Evolutionary conservation across 2,329 filamentous ascomycete genomes (phyloP).

Genomic region (Diaporthe sp.): DNA sequence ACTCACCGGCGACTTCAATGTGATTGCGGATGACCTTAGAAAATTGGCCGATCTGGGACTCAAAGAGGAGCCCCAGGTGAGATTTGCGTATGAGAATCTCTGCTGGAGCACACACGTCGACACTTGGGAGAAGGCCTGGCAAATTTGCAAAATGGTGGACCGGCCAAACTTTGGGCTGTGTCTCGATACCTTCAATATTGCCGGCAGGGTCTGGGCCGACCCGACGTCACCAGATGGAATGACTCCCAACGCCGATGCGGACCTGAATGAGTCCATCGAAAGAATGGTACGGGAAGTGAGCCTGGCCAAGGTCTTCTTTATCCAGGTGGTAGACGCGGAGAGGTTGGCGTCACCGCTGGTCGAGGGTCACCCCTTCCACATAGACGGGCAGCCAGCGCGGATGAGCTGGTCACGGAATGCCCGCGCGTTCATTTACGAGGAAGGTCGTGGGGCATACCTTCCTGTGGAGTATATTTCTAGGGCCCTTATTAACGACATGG

Average conservation of each 20-base stretch:
- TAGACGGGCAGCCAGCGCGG: constrained; percentile 61
- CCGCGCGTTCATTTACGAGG: constrained; percentile 68
- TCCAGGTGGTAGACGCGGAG: constrained; percentile 73
- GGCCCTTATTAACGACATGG: constrained; percentile 64
- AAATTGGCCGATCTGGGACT: constrained; percentile 67
- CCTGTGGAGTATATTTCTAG: constrained; percentile 64
- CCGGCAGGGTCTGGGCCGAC: constrained; percentile 67
- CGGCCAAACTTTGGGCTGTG: constrained; percentile 70
- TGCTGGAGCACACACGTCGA: constrained; percentile 69
- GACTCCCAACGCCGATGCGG: constrained; percentile 54
- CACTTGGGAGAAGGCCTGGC: constrained; percentile 69
- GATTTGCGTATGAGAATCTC: constrained; percentile 70
- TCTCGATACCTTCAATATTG: constrained; percentile 72
- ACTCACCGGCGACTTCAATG: constrained; percentile 49
- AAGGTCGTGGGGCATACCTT: constrained; percentile 64
- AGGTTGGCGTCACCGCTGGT: constrained; percentile 58
- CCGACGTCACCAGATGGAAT: constrained; percentile 56
- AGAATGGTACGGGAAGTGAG: constrained; percentile 57
- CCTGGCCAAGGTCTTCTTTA: constrained; percentile 67
- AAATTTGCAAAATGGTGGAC: constrained; percentile 63
- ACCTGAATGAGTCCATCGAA: constrained; percentile 56
- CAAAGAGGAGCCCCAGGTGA: constrained; percentile 55
- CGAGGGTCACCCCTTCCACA: constrained; percentile 62
- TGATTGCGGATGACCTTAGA: constrained; percentile 64
- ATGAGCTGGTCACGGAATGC: constrained; percentile 75